These are phyloP conservation scores for Apiospora phragmitis DNA, from an alignment of 2,329 filamentous ascomycete species.

Conservation along the genomic window DNA sequence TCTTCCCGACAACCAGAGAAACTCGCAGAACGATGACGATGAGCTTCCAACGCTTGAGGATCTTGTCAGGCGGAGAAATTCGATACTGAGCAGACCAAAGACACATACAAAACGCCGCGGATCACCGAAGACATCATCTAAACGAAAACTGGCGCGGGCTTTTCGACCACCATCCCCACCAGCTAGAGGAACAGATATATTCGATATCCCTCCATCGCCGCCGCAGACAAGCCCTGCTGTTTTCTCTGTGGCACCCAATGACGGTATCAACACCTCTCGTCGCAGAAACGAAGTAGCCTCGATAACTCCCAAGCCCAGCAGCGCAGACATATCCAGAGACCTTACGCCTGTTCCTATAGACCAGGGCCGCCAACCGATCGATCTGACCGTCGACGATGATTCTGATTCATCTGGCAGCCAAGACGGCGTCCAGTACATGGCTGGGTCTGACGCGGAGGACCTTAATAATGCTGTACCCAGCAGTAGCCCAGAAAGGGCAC, in stretches of 20 bases:
- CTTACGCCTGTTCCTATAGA: constrained; percentile 27
- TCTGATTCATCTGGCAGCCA: constrained; percentile 15
- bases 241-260: constrained; percentile 17
- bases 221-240: constrained; percentile 38
- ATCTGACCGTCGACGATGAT: constrained; percentile 26
- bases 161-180: not conserved
- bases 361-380: constrained; percentile 21
- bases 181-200: constrained; percentile 22
- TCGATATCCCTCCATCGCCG: constrained; percentile 40
- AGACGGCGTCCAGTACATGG: constrained; percentile 18
- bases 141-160: not conserved
- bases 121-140: constrained; percentile 18
- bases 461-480: constrained; percentile 11
- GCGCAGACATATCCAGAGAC: constrained; percentile 25
- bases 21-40: constrained; percentile 11
- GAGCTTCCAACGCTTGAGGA: constrained; percentile 33
- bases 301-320: constrained; percentile 31
- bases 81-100: constrained; percentile 25
- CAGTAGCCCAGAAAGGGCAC: constrained; percentile 29
- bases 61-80: constrained; percentile 28
- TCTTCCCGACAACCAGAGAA: not conserved
- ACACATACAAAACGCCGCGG: constrained; percentile 25
- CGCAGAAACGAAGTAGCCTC: constrained; percentile 11
- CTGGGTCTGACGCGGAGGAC: constrained; percentile 40
- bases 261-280: constrained; percentile 12